Evolutionary conservation across 108 stramenopile genomes (phyloP), one percentile per base, ranked within the genome.

Genomic region (Cyclotella kingstonii): DNA sequence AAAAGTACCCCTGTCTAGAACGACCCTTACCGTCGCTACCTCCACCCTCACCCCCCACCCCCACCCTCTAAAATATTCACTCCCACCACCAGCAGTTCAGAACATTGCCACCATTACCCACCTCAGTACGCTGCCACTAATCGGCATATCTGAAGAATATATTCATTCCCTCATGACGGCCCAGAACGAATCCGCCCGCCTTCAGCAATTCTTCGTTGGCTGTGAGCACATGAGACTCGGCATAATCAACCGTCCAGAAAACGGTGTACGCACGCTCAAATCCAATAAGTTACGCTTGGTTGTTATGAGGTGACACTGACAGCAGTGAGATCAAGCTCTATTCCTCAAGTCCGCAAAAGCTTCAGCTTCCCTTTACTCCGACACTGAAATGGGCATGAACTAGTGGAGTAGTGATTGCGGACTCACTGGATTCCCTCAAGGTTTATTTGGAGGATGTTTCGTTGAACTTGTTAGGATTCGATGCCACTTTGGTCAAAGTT

Each of bases 131-230:
- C n/a, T n/a, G n/a, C n/a, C n/a, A n/a, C n/a, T n/a, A n/a, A n/a
- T n/a, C n/a, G n/a, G 83, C 29, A 68, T 89, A 76, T 85, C 84
- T 38, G 78, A 85, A 60, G 83, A 85, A 55, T 88, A 84, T 62
- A 81, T 88, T 23, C 73, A 68, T 45, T 70, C 49, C 55, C 84
- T 63, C 81, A 82, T 69, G 38, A 79, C 54, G 39, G 82, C 66
- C 70, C 84, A 53, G 80, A 79, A 53, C 55, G 67, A 60, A 73
- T 85, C 54, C 62, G 87, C 47, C 41, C 81, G 63, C 15, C 70
- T 60, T 22, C 31, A 23, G 28, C 76, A 72, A 51, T 27, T 70
- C 34, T 30, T 64, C 15, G 76, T 89, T 38, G 56, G 72, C 9
- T 77, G 78, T 28, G 87, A 84, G 52, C 61, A 84, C 52, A 55